Percentiles rank a stretch among this genome's conserved stretches.
Conservation (phyloP, 345 rosid species). For the Heritiera littoralis region DNA sequence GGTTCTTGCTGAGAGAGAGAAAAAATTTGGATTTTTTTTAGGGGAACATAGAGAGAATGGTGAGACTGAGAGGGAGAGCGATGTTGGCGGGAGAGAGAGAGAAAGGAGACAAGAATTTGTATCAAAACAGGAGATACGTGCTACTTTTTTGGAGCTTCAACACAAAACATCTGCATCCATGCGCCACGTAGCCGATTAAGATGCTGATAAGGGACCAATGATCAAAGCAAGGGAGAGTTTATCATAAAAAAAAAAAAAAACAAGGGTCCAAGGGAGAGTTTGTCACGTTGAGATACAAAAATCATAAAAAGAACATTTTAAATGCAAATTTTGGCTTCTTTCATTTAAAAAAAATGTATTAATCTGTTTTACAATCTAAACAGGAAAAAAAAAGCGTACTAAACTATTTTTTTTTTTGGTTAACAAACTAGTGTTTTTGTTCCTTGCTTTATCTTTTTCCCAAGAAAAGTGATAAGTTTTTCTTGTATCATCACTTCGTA, state of each 20-base stretch:
- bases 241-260: too few relatives aligned
- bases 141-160: not conserved
- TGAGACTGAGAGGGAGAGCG: constrained; percentile 46
- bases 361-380: too few relatives aligned
- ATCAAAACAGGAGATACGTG: constrained; percentile 25
- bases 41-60: constrained; percentile 23
- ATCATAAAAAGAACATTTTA: not conserved
- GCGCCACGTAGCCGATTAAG: not conserved
- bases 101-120: not conserved
- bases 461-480: too few relatives aligned
- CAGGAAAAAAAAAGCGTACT: too few relatives aligned
- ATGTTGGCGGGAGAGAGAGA: constrained; percentile 56
- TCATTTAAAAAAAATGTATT: too few relatives aligned
- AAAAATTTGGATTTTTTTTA: constrained; percentile 9
- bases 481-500: too few relatives aligned
- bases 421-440: too few relatives aligned
- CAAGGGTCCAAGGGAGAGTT: not conserved
- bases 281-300: not conserved
- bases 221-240: not conserved
- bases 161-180: not conserved
- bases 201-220: not conserved
- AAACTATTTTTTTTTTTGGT: too few relatives aligned
- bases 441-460: too few relatives aligned
- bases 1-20: not conserved
- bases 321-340: not conserved